Evolutionary conservation across 441 rosid genomes (phyloP).

Genomic region (Gossypium davidsonii): DNA sequence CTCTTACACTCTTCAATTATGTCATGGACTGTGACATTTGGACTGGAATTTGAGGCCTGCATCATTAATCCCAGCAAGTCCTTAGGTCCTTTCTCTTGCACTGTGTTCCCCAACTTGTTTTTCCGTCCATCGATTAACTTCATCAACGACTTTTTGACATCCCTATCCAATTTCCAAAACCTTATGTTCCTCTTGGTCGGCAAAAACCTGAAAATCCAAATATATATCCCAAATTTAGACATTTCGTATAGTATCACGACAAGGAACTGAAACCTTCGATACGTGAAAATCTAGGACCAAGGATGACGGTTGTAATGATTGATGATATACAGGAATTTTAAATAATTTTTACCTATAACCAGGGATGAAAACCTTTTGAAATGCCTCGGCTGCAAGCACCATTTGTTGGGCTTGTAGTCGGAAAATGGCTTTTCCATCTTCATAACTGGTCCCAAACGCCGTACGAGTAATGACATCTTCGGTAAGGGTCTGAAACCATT

Average conservation of each 20-base stretch:
- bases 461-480: conserved; percentile 80
- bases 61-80: conserved; percentile 88
- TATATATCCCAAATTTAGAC: neutral
- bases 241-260: neutral
- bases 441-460: conserved; percentile 77
- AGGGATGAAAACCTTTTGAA: conserved; percentile 74
- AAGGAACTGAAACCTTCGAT: neutral
- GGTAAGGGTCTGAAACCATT: conserved; percentile 70
- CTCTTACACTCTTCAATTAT: conserved; percentile 93
- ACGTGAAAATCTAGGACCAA: neutral
- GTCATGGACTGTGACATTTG: conserved; percentile 54
- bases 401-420: conserved; percentile 70
- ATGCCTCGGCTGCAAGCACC: conserved; percentile 74
- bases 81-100: conserved; percentile 30
- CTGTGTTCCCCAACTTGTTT: neutral
- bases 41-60: conserved; percentile 36
- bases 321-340: neutral
- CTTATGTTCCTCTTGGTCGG: conserved; percentile 67
- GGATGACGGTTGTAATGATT: neutral
- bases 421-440: conserved; percentile 75
- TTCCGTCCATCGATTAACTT: conserved; percentile 53
- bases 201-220: conserved; percentile 19
- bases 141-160: conserved; percentile 55
- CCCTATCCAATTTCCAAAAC: conserved; percentile 74
- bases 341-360: conserved; percentile 56